phyloP scores from a whole-genome alignment of 345 rosid genomes.

The Garcia nutans region DNA sequence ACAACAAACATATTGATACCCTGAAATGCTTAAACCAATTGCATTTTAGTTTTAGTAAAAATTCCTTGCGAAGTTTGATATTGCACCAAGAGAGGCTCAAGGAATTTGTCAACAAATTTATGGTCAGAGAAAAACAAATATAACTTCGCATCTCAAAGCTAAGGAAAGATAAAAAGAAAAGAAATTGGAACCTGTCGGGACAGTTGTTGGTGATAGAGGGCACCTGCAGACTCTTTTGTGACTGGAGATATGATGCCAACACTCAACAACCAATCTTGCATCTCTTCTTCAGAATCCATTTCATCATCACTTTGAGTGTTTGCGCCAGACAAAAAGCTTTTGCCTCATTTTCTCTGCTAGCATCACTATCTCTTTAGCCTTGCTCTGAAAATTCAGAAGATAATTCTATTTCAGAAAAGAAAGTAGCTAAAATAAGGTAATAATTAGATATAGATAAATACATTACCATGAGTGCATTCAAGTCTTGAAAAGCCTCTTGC shows the following conservation, averaged over 20 bases:
- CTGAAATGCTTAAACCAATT: neutral
- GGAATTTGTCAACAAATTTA: neutral
- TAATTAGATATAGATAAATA: neutral
- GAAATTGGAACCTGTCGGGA: constrained; percentile 75
- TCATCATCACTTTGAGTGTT: constrained; percentile 71
- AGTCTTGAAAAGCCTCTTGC: constrained; percentile 93
- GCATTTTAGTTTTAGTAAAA: constrained; percentile 1
- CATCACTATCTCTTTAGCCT: constrained; percentile 92
- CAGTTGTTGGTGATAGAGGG: constrained; percentile 83
- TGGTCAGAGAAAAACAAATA: neutral
- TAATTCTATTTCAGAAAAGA: neutral
- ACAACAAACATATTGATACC: neutral
- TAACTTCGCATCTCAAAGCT: neutral
- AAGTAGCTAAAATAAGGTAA: too few species aligned
- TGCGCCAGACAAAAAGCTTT: constrained; percentile 70
- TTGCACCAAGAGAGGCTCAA: neutral
- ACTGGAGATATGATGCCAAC: constrained; percentile 96
- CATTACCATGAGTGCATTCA: constrained; percentile 89
- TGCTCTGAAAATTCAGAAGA: constrained; percentile 51
- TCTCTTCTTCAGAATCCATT: constrained; percentile 91
- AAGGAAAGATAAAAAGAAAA: constrained; percentile 1
- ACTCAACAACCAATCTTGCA: constrained; percentile 93
- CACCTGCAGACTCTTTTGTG: constrained; percentile 94
- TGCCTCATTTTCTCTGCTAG: constrained; percentile 92
- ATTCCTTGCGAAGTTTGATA: neutral